Evolutionary conservation across 306 rosid species (phyloP).

Genomic region (Pterocarpus macrocarpus): DNA sequence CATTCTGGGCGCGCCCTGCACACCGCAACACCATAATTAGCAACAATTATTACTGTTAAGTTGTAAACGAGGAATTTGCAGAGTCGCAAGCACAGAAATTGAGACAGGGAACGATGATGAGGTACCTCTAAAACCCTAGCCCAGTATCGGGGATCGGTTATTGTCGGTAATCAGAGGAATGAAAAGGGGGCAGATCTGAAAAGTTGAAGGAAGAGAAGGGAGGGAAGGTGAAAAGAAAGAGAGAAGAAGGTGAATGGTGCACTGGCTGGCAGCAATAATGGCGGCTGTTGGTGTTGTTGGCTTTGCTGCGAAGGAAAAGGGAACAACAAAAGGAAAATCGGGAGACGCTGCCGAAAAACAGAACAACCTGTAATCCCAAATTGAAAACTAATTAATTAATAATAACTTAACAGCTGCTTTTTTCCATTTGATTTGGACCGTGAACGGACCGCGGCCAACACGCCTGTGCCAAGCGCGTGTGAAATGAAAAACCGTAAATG

Average conservation of each 20-base stretch:
- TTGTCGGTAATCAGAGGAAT: not conserved
- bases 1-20: slow-evolving; percentile 50
- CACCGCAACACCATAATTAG: not conserved
- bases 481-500: too few relatives aligned
- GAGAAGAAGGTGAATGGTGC: not conserved
- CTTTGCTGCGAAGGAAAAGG: slow-evolving; percentile 37
- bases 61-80: not conserved
- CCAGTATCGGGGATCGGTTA: slow-evolving; percentile 20
- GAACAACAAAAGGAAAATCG: not conserved
- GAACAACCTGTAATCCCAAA: not conserved
- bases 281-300: slow-evolving; percentile 42
- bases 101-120: not conserved
- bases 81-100: not conserved
- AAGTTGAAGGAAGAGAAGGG: not conserved
- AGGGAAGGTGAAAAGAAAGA: not conserved
- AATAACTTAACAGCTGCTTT: slow-evolving; percentile 16
- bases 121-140: slow-evolving; percentile 47
- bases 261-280: slow-evolving; percentile 50
- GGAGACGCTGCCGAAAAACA: slow-evolving; percentile 11
- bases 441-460: not conserved
- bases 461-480: slow-evolving; percentile 5
- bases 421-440: not conserved
- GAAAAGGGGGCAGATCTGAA: slow-evolving; percentile 39
- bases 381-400: not conserved
- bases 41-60: not conserved